These are phyloP conservation scores for Blastobotrys mokoenaii DNA, from an alignment of 805 yeast species.

Conservation along the genomic window DNA sequence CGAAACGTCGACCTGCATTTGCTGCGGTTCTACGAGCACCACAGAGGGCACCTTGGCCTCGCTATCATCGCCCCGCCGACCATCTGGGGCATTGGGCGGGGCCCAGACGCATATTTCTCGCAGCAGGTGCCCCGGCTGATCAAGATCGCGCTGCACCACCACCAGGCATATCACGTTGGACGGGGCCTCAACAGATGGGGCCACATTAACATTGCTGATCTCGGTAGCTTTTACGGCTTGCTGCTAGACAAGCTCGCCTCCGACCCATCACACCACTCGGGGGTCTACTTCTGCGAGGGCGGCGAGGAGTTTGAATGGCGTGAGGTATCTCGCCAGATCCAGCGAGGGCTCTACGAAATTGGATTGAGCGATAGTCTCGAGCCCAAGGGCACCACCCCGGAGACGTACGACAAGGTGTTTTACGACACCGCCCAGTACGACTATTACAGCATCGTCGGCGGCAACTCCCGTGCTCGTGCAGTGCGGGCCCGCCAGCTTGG, in stretches of 20 bases:
- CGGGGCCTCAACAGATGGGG: constrained; percentile 11
- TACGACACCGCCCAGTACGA: constrained; percentile 40
- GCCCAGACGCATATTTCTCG: constrained; percentile 12
- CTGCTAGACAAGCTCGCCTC: constrained; percentile 1
- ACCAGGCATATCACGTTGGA: constrained; percentile 13
- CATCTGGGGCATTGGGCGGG: constrained; percentile 18
- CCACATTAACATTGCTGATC: constrained; percentile 14
- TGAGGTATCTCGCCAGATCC: constrained; percentile 11
- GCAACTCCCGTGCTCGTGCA: constrained; percentile 42
- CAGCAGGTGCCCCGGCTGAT: constrained; percentile 10
- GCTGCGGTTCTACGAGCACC: constrained; percentile 6
- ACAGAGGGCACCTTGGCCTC: constrained; percentile 5
- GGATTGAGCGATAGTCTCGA: neutral
- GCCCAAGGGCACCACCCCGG: constrained; percentile 38
- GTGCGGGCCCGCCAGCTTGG: constrained; percentile 34
- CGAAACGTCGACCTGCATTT: constrained; percentile 13
- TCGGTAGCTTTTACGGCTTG: constrained; percentile 12
- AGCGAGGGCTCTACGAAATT: constrained; percentile 9
- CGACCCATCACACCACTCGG: constrained; percentile 11
- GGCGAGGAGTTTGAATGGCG: constrained; percentile 9
- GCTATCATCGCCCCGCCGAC: constrained; percentile 17
- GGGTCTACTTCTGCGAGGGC: constrained; percentile 12
- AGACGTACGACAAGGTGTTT: constrained; percentile 47
- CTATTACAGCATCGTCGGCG: constrained; percentile 47
- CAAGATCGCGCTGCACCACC: constrained; percentile 6